These are phyloP conservation scores for Nothophaeocryptopus gaeumannii DNA, from an alignment of 2,329 filamentous ascomycete species.

Conservation along the genomic window DNA sequence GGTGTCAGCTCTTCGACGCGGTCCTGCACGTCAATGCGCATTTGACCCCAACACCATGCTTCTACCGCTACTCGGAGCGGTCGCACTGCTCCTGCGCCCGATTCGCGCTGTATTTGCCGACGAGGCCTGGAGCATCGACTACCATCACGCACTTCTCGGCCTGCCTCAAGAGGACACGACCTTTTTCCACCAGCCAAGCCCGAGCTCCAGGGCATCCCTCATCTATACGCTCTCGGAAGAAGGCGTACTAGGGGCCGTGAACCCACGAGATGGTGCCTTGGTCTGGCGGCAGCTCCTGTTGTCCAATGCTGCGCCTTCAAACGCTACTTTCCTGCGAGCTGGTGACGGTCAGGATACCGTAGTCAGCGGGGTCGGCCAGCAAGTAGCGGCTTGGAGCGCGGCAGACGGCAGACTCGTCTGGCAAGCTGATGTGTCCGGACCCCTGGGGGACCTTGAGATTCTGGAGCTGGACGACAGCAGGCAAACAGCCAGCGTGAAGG, in stretches of 20 bases:
- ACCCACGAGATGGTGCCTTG: slow-evolving; percentile 77
- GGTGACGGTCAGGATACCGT: slow-evolving; percentile 76
- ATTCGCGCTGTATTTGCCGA: slow-evolving; percentile 76
- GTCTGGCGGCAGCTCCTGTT: slow-evolving; percentile 80
- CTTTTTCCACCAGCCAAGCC: slow-evolving; percentile 87
- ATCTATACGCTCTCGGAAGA: slow-evolving; percentile 89
- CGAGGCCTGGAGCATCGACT: slow-evolving; percentile 88
- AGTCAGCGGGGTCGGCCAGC: slow-evolving; percentile 66
- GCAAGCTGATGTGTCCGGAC: slow-evolving; percentile 59
- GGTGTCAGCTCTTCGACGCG: too few relatives aligned
- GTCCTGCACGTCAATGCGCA: too few relatives aligned
- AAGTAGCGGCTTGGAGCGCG: slow-evolving; percentile 79
- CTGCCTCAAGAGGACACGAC: slow-evolving; percentile 77
- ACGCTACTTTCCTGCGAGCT: slow-evolving; percentile 58
- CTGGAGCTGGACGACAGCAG: slow-evolving; percentile 62
- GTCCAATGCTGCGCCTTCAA: slow-evolving; percentile 33
- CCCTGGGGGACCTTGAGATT: slow-evolving; percentile 70
- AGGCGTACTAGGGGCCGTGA: slow-evolving; percentile 79
- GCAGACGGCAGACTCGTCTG: slow-evolving; percentile 76
- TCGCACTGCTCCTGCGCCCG: slow-evolving; percentile 48
- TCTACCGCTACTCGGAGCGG: slow-evolving; percentile 27
- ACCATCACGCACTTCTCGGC: slow-evolving; percentile 86
- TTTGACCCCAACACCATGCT: slow-evolving; percentile 17
- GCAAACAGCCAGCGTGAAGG: slow-evolving; percentile 51
- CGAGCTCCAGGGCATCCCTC: slow-evolving; percentile 78